Evolutionary conservation across 352 stramenopile species (phyloP).

Genomic region (Paralagenidium karlingii): DNA sequence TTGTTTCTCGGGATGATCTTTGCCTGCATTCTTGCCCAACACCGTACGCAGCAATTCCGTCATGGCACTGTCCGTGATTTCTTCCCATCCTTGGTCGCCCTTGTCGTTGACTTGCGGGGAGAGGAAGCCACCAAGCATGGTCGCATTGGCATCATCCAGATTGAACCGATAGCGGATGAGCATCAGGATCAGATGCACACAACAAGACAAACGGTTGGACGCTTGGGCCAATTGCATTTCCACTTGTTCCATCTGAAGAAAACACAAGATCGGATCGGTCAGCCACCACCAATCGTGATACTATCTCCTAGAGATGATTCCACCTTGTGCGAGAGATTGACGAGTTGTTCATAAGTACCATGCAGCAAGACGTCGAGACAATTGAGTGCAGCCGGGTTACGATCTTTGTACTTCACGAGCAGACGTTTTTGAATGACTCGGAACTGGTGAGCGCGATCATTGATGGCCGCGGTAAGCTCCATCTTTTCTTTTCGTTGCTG

Average conservation of each 20-base stretch:
- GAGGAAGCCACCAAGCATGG: slow-evolving; percentile 48
- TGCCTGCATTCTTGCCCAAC: slow-evolving; percentile 20
- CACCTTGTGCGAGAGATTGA: slow-evolving; percentile 51
- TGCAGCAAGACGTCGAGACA: slow-evolving; percentile 77
- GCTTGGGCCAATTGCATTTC: slow-evolving; percentile 34
- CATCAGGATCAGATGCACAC: slow-evolving; percentile 64
- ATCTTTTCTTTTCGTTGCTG: slow-evolving; percentile 42
- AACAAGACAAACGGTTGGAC: slow-evolving; percentile 56
- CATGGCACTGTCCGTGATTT: slow-evolving; percentile 71
- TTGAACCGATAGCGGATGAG: slow-evolving; percentile 76
- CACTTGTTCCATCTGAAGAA: slow-evolving; percentile 56
- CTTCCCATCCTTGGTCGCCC: slow-evolving; percentile 70
- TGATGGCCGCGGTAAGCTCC: slow-evolving; percentile 50
- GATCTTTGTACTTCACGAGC: slow-evolving; percentile 83
- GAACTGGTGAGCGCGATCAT: slow-evolving; percentile 80
- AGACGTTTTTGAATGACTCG: slow-evolving; percentile 85
- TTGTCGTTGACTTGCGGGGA: slow-evolving; percentile 49
- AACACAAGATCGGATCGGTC: not conserved
- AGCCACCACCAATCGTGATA: too few relatives aligned
- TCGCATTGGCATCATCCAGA: slow-evolving; percentile 45
- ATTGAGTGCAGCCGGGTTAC: slow-evolving; percentile 65
- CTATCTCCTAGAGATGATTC: too few relatives aligned
- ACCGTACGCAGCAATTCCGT: slow-evolving; percentile 75
- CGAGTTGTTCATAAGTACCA: slow-evolving; percentile 76
- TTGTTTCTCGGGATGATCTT: slow-evolving; percentile 31